These are phyloP conservation scores for Asparagopsis taxiformis DNA, from an alignment of 31 red algal genomes.

Conservation along the genomic window DNA sequence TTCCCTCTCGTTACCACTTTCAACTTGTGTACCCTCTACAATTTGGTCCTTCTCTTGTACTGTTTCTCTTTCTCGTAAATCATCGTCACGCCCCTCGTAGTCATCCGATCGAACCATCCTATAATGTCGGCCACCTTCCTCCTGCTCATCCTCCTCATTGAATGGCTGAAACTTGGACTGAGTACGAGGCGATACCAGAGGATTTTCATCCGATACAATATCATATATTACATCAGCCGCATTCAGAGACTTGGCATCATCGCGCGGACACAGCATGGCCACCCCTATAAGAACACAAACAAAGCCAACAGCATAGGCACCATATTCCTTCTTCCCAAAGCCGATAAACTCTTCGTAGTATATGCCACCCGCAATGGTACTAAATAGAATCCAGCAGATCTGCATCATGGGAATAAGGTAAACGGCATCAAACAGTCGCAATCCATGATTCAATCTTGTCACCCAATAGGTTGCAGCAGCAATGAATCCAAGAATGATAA, in stretches of 20 bases:
- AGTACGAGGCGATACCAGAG: slow-evolving; percentile 29
- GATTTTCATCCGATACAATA: slow-evolving; percentile 71
- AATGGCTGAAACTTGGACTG: slow-evolving; percentile 46
- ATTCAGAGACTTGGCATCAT: slow-evolving; percentile 71
- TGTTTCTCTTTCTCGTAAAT: slow-evolving; percentile 5
- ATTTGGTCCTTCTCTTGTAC: not conserved
- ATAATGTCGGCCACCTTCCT: slow-evolving; percentile 16
- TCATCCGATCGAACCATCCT: slow-evolving; percentile 31
- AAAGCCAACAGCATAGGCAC: slow-evolving; percentile 68
- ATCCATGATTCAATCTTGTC: slow-evolving; percentile 72
- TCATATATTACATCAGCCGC: slow-evolving; percentile 74
- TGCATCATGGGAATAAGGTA: slow-evolving; percentile 89
- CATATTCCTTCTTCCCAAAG: slow-evolving; percentile 73
- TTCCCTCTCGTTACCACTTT: no score
- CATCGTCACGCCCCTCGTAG: slow-evolving; percentile 9
- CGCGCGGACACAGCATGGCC: slow-evolving; percentile 68
- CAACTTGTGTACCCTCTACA: no score
- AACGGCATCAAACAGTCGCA: slow-evolving; percentile 75
- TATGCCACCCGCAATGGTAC: slow-evolving; percentile 74
- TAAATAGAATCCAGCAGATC: slow-evolving; percentile 87
- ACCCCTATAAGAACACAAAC: slow-evolving; percentile 64
- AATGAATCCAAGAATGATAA: slow-evolving; percentile 69
- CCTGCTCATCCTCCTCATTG: slow-evolving; percentile 32
- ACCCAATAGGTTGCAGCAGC: slow-evolving; percentile 78
- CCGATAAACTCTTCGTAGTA: slow-evolving; percentile 88